Conservation (phyloP, 345 rosid species). For the Laguncularia racemosa region DNA sequence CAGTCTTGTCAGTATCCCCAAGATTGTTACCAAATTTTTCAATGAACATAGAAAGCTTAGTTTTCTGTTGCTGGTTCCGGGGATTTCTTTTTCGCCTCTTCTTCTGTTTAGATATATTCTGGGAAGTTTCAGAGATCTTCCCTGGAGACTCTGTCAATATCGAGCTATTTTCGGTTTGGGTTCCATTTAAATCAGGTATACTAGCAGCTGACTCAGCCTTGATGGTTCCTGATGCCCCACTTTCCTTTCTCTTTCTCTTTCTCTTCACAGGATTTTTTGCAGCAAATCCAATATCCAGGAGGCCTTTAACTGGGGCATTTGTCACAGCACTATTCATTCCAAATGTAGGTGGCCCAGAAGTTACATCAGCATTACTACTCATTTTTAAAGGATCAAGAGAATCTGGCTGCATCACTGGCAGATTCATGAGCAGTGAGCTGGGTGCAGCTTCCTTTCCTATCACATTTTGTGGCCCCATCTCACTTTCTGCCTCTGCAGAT, state of each 20-base stretch:
- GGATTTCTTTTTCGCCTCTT: conserved; percentile 35
- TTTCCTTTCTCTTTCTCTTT: conserved; percentile 48
- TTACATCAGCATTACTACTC: conserved; percentile 6
- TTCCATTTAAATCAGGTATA: conserved; percentile 66
- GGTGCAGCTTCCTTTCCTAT: not conserved
- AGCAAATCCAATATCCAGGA: conserved; percentile 4
- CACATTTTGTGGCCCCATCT: not conserved
- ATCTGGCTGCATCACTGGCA: not conserved
- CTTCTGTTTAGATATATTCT: conserved; percentile 32
- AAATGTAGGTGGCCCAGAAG: not conserved
- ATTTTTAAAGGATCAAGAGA: conserved; percentile 1
- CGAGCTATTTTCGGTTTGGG: conserved; percentile 17
- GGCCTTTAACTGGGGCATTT: not conserved
- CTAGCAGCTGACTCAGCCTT: conserved; percentile 14
- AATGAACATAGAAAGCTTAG: conserved; percentile 3
- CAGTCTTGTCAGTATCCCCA: conserved; percentile 38
- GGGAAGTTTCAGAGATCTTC: conserved; percentile 16
- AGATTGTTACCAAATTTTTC: conserved; percentile 6
- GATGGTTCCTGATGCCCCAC: conserved; percentile 19
- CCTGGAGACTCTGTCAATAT: conserved; percentile 17
- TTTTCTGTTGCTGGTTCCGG: conserved; percentile 9
- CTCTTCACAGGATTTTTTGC: conserved; percentile 18
- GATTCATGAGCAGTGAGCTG: not conserved
- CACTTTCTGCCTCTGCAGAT: no score
- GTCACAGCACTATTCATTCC: not conserved